A percentile compares a stretch with the other conserved stretches of the same genome.
Conservation (phyloP, 352 stramenopile genomes). For the Globisporangium solare region DNA sequence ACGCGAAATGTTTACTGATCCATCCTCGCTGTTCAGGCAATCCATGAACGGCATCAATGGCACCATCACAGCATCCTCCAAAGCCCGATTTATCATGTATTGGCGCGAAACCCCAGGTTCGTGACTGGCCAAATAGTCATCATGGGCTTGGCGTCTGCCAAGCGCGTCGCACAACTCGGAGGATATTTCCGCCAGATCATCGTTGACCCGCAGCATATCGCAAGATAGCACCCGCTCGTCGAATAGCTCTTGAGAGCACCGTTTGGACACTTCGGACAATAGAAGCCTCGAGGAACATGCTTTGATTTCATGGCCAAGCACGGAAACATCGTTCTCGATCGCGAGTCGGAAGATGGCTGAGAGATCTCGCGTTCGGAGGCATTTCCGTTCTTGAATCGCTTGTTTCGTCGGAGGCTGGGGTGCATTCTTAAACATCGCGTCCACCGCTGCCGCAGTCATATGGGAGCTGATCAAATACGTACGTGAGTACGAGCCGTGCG, state of each 20-base stretch:
- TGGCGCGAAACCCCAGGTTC: conserved; percentile 13
- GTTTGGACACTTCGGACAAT: conserved; percentile 13
- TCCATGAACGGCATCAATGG: no score
- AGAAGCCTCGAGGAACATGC: conserved; percentile 15
- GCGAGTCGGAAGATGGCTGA: conserved; percentile 21
- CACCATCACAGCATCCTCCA: no score
- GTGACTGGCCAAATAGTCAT: conserved; percentile 12
- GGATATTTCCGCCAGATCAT: conserved; percentile 27
- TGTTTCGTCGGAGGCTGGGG: conserved; percentile 2
- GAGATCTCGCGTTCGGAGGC: conserved; percentile 19
- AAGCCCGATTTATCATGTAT: conserved; percentile 14
- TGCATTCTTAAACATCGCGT: conserved; percentile 17
- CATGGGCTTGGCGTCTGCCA: conserved; percentile 11
- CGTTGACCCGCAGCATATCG: conserved; percentile 26
- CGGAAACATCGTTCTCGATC: conserved; percentile 18
- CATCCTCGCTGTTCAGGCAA: no score
- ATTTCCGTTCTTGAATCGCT: conserved; percentile 20
- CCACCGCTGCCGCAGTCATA: conserved; percentile 18
- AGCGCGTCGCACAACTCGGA: conserved; percentile 25
- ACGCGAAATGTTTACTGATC: no score
- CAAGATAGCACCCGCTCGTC: conserved; percentile 26
- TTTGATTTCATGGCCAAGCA: conserved; percentile 9
- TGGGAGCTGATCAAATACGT: conserved; percentile 24
- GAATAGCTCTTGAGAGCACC: conserved; percentile 21
- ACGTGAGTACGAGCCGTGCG: conserved; percentile 18